Base-by-base conservation (phyloP, 805 yeast species). In the Metschnikowia arizonensis region DNA sequence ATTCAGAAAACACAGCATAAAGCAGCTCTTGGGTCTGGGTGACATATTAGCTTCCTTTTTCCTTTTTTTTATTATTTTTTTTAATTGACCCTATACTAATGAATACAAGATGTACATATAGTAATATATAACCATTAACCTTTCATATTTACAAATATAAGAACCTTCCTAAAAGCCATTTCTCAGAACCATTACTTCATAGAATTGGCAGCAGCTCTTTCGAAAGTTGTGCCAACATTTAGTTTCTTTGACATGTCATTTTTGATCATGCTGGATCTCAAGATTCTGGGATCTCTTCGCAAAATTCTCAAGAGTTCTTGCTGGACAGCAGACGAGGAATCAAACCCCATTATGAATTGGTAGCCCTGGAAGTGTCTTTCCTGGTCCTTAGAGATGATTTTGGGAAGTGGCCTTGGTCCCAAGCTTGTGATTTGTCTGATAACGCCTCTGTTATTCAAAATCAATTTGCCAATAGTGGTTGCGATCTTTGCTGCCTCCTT, bases 371-470 rank as follows among this genome's bases (percentile, higher is more conserved):
- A 88, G 65, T 90, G 95, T 49, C 81, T 77, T 61, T 90, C 95
- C 59, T 89, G 95, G 59, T 88, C 88, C 60, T 87, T 87, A 53
- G 82, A 80, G 67, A 87, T 77, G 49, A 91, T 77, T 52, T 81
- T 84, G 15, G 98, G 97, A 45, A 93, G 74, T 23, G 82, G 81
- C 50, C 79, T 79, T 33, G 82, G 77, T 0, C 97, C 97, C 62
- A 90, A 67, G 50, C 89, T 85, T 42, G 84, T 78, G 37, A 91
- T 79, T 49, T 80, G 82, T 62, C 98, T 78, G 31, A 91, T 82
- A n/a, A 91, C 91, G 41, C 99, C 99, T 74, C 96, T 88, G 66
- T 91, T 90, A 49, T 81, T 79, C 47, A 93, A 77, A 24, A 91
- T 79, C 60, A 88, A 72, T 61, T 81, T 84, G 8, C 98, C 98